Conservation (phyloP, 1,139 yeast species). For the Diutina mesorugosa region DNA sequence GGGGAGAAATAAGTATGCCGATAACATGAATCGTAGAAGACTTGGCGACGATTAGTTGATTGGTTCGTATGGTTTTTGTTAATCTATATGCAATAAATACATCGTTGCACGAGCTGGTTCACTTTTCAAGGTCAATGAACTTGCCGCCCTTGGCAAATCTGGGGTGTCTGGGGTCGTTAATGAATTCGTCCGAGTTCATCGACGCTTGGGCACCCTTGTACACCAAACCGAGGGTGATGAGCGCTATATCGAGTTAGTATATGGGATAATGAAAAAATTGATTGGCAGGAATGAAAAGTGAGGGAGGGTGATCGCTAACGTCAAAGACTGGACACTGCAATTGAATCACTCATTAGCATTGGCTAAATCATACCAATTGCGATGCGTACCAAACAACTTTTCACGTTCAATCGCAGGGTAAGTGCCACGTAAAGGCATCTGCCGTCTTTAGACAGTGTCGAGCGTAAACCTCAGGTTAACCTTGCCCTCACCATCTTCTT, state of each 20-base stretch:
- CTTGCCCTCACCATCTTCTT: too few relatives aligned
- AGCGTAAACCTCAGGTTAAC: too few relatives aligned
- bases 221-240: conserved; percentile 40
- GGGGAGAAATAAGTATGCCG: not conserved
- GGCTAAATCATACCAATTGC: too few relatives aligned
- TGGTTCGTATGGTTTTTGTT: not conserved
- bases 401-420: not conserved
- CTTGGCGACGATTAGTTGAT: too few relatives aligned
- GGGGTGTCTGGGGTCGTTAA: conserved; percentile 74
- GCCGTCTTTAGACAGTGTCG: too few relatives aligned
- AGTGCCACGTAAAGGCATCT: too few relatives aligned
- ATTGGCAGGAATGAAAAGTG: not conserved
- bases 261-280: not conserved
- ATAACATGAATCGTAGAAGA: too few relatives aligned
- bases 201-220: conserved; percentile 45
- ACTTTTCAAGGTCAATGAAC: conserved; percentile 26
- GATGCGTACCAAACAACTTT: too few relatives aligned
- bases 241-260: conserved; percentile 20
- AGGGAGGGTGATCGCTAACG: not conserved
- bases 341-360: too few relatives aligned
- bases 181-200: conserved; percentile 47
- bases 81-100: conserved; percentile 1
- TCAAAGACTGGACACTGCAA: too few relatives aligned
- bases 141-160: conserved; percentile 44
- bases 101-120: not conserved